A percentile compares a stretch with the other conserved stretches of the same genome.
Conservation (phyloP, 23 red algal species). For the Pyropia haitanensis region DNA sequence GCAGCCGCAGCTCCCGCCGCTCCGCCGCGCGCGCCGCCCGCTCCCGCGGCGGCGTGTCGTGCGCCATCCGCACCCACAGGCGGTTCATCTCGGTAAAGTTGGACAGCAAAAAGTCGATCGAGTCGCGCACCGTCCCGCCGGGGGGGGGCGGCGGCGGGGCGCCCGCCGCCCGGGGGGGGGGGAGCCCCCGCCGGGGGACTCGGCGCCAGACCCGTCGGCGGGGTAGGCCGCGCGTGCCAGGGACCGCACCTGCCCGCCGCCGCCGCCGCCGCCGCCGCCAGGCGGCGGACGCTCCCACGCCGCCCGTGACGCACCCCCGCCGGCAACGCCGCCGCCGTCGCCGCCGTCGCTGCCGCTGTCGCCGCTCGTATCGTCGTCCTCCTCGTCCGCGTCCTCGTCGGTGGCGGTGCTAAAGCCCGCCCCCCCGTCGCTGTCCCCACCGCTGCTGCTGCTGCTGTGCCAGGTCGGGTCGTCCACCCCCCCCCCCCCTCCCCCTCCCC, state of each 20-base stretch:
- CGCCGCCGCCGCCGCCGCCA: too few relatives aligned
- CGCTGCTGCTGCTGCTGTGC: background rate
- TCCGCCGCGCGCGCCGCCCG: slow-evolving; percentile 33
- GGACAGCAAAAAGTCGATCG: slow-evolving; percentile 62
- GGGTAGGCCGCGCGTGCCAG: too few relatives aligned
- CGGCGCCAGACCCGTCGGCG: too few relatives aligned
- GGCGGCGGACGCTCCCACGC: too few relatives aligned
- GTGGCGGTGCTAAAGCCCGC: background rate
- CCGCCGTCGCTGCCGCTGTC: background rate
- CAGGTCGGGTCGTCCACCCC: too few relatives aligned
- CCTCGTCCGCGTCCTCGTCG: slow-evolving; percentile 20
- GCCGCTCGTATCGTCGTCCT: slow-evolving; percentile 13
- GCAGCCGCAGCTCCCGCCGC: slow-evolving; percentile 57
- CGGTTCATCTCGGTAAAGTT: slow-evolving; percentile 92
- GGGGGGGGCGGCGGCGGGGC: too few relatives aligned
- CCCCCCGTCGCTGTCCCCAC: background rate
- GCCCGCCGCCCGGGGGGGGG: too few relatives aligned
- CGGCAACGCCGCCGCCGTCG: background rate
- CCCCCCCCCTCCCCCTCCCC: too few relatives aligned
- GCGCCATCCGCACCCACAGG: slow-evolving; percentile 78
- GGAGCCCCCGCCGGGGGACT: too few relatives aligned
- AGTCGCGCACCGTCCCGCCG: slow-evolving; percentile 25
- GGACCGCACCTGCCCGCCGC: too few relatives aligned
- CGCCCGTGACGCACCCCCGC: too few relatives aligned
- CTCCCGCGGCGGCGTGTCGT: slow-evolving; percentile 30